Evolutionary conservation across 768 basidiomycete genomes (phyloP).

Genomic region (Termitomyces sp.): DNA sequence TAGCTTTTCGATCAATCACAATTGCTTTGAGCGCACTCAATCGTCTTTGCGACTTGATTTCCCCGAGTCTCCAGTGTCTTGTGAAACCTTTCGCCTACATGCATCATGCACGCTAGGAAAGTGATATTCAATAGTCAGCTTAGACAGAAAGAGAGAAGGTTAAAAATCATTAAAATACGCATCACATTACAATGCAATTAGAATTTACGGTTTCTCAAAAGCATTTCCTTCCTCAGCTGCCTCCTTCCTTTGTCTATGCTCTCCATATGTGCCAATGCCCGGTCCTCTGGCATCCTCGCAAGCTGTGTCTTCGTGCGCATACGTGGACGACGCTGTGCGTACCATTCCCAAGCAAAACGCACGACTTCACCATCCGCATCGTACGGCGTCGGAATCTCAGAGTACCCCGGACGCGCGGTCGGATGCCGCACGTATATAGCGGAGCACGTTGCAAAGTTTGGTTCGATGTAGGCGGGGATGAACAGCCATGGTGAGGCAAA

Average conservation of each 20-base stretch:
- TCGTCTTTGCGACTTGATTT: no score
- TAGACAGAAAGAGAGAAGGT: no score
- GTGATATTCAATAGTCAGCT: no score
- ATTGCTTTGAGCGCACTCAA: no score
- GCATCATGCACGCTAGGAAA: no score
- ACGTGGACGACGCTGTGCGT: constrained; percentile 63
- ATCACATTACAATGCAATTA: neutral
- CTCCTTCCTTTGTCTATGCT: constrained; percentile 22
- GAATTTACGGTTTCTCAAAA: neutral
- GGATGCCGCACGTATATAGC: constrained; percentile 93
- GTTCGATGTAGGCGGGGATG: constrained; percentile 86
- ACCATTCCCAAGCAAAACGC: constrained; percentile 96
- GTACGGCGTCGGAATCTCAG: constrained; percentile 93
- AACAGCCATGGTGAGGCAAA: constrained; percentile 91
- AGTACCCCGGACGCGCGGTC: constrained; percentile 92
- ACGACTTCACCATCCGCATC: constrained; percentile 94
- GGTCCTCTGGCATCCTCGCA: constrained; percentile 62
- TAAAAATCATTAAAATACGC: no score
- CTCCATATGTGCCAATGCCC: constrained; percentile 35
- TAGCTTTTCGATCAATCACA: no score
- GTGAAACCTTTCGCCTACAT: no score
- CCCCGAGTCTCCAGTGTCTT: no score
- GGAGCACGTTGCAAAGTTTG: constrained; percentile 83
- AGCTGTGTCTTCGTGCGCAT: constrained; percentile 61
- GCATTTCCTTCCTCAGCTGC: constrained; percentile 18